Evolutionary conservation across 805 yeast genomes (phyloP).

Genomic region (Gaillardinia entomophila): DNA sequence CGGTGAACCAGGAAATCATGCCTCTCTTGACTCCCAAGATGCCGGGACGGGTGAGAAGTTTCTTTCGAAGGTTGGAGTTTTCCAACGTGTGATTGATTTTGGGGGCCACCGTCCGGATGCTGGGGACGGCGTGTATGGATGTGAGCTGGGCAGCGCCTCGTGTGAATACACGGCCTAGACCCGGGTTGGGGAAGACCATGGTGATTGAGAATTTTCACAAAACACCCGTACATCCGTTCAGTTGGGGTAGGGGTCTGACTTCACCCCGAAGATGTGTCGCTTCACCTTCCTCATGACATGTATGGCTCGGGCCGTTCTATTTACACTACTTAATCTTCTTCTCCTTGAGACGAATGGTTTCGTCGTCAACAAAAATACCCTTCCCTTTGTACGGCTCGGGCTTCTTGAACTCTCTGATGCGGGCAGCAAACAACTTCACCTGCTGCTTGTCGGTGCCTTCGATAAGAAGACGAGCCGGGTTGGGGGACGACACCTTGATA

Average conservation of each 20-base stretch:
- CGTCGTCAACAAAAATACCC: constrained; percentile 89
- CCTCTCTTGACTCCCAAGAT: constrained; percentile 80
- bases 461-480: constrained; percentile 77
- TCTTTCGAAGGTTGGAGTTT: constrained; percentile 64
- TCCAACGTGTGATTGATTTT: constrained; percentile 61
- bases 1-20: constrained; percentile 80
- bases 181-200: not conserved
- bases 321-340: constrained; percentile 77
- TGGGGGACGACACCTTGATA: constrained; percentile 67
- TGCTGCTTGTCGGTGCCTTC: constrained; percentile 88
- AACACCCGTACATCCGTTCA: not conserved
- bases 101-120: constrained; percentile 41
- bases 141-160: constrained; percentile 41
- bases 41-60: constrained; percentile 76
- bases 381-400: constrained; percentile 99
- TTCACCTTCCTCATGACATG: no score
- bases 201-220: not conserved
- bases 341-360: constrained; percentile 84
- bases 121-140: constrained; percentile 48
- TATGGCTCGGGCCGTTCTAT: no score
- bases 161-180: not conserved
- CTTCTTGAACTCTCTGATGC: constrained; percentile 77
- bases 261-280: no score
- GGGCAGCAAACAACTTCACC: constrained; percentile 83
- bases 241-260: not conserved